Conservation (phyloP, 306 rosid genomes). For the Arachis stenosperma region DNA sequence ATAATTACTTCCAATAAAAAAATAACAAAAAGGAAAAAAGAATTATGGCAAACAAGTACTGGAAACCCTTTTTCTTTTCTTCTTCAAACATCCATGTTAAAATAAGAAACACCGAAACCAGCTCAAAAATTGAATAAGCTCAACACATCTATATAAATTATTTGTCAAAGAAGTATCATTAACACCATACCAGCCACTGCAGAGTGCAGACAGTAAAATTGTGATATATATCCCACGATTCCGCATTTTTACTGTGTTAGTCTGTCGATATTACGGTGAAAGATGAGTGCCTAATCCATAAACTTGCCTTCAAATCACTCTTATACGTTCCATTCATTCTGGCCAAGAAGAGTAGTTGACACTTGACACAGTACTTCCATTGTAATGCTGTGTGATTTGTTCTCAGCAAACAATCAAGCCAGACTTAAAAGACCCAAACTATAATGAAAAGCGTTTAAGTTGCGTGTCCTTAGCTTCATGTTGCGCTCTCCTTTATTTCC, state of each 20-base stretch:
- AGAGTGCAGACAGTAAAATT: slow-evolving; percentile 7
- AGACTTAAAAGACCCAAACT: slow-evolving; percentile 30
- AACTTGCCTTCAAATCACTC: slow-evolving; percentile 28
- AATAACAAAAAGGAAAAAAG: too few species aligned
- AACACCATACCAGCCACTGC: slow-evolving; percentile 11
- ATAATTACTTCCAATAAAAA: too few species aligned
- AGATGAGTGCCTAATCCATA: slow-evolving; percentile 27
- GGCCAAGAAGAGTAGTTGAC: slow-evolving; percentile 17
- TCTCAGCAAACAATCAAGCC: slow-evolving; percentile 26
- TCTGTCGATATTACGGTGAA: slow-evolving; percentile 2
- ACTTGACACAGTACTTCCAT: neutral
- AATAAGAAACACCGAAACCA: neutral
- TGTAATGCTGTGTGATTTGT: slow-evolving; percentile 17
- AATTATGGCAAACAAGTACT: too few species aligned
- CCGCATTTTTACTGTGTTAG: slow-evolving; percentile 22
- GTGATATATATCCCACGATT: neutral
- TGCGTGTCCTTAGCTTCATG: slow-evolving; percentile 42
- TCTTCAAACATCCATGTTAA: too few species aligned
- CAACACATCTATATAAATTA: slow-evolving; percentile 25
- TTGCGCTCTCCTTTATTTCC: slow-evolving; percentile 79
- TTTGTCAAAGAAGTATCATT: slow-evolving; percentile 5
- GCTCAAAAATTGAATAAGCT: slow-evolving; percentile 23
- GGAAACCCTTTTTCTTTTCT: too few species aligned
- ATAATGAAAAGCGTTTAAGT: slow-evolving; percentile 37
- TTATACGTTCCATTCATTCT: slow-evolving; percentile 18